phyloP scores from a whole-genome alignment of 148 eudicot genomes.

The Cornus suecica region DNA sequence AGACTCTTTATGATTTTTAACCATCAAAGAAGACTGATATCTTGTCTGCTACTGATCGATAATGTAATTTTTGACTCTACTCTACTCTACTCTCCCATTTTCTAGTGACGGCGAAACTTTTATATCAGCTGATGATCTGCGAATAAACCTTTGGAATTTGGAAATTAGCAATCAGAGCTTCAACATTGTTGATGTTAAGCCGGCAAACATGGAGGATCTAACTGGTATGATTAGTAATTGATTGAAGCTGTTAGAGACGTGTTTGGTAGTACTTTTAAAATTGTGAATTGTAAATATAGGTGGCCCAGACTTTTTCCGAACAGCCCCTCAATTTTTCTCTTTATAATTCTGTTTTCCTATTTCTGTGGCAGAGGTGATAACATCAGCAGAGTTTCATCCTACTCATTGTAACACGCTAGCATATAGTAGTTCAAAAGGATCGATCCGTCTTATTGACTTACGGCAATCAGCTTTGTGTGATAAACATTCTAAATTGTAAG shows the following conservation, averaged over 20 bases:
- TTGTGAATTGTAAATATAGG: not conserved
- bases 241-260: not conserved
- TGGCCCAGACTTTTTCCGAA: not conserved
- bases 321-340: not conserved
- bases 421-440: constrained; percentile 81
- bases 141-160: constrained; percentile 84
- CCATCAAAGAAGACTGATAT: not conserved
- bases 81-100: constrained; percentile 4
- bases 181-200: constrained; percentile 82
- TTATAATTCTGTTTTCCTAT: not conserved
- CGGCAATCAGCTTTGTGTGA: constrained; percentile 84
- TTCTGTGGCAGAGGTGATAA: constrained; percentile 67
- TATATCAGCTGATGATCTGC: constrained; percentile 84
- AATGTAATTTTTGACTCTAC: not conserved
- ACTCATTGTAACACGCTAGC: constrained; percentile 74
- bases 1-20: too few species aligned
- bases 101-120: constrained; percentile 86
- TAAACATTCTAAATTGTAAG: constrained; percentile 75
- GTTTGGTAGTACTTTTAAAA: not conserved
- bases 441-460: constrained; percentile 73
- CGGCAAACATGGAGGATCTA: constrained; percentile 83
- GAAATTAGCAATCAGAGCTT: constrained; percentile 83
- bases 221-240: constrained; percentile 47
- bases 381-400: constrained; percentile 85
- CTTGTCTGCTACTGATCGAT: not conserved